These are phyloP conservation scores for Chalciporus piperatus DNA, from an alignment of 768 basidiomycete species.

Conservation along the genomic window DNA sequence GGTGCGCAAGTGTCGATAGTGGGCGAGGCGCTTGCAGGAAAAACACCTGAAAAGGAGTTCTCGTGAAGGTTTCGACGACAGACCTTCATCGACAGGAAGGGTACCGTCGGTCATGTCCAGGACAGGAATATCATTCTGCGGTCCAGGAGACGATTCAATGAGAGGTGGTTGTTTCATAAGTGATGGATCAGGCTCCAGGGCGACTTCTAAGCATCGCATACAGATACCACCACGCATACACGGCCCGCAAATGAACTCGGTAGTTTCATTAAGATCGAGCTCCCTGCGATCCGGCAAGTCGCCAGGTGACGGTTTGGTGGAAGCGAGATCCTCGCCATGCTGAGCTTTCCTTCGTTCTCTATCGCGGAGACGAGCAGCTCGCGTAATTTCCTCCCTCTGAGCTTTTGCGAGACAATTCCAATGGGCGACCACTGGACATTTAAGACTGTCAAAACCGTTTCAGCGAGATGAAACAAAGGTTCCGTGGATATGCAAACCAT, in stretches of 20 bases:
- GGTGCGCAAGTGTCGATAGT: constrained; percentile 70
- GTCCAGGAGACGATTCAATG: constrained; percentile 5
- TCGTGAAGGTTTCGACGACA: constrained; percentile 16
- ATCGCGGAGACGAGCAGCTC: constrained; percentile 58
- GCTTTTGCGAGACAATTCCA: constrained; percentile 68
- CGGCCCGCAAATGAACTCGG: constrained; percentile 74
- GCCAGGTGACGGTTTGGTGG: constrained; percentile 14
- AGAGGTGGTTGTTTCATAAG: constrained; percentile 15
- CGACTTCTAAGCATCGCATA: constrained; percentile 66
- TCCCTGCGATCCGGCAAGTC: constrained; percentile 45
- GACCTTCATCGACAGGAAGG: constrained; percentile 8
- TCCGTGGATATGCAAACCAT: constrained; percentile 52
- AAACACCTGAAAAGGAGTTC: constrained; percentile 79
- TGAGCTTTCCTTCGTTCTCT: constrained; percentile 36
- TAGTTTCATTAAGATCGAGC: constrained; percentile 55
- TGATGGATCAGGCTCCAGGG: constrained; percentile 44
- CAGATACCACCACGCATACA: constrained; percentile 79
- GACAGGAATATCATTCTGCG: constrained; percentile 19
- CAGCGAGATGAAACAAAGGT: constrained; percentile 3
- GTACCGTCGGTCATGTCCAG: constrained; percentile 36
- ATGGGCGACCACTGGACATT: constrained; percentile 74
- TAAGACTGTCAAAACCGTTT: constrained; percentile 46
- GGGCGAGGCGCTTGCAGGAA: constrained; percentile 78
- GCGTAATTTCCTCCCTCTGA: constrained; percentile 71
- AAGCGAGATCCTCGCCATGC: constrained; percentile 23